Percentiles rank a stretch among this genome's conserved stretches.
Conservation (phyloP, 225 moss, liverwort and hornwort species). For the Straminergon stramineum region DNA sequence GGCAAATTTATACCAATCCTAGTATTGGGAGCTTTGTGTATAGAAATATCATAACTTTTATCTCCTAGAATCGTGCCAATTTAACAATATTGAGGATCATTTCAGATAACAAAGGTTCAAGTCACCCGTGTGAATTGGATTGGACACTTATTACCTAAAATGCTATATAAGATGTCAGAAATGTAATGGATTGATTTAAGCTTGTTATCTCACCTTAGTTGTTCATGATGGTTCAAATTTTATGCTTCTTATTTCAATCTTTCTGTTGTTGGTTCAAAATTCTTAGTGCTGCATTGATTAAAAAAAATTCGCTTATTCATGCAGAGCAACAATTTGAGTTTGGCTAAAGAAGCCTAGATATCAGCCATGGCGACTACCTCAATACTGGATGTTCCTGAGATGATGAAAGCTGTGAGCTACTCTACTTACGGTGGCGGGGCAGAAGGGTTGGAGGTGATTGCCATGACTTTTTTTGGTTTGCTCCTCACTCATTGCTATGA, state of each 20-base stretch:
- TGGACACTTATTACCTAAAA: not conserved
- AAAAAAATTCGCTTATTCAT: not conserved
- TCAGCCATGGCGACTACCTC: not conserved
- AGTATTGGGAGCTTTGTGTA: not conserved
- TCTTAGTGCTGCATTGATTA: not conserved
- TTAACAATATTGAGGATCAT: not conserved
- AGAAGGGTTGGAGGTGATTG: constrained; percentile 26
- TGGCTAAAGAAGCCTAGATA: not conserved
- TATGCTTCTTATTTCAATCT: not conserved
- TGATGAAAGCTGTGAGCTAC: constrained; percentile 27
- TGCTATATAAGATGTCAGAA: not conserved
- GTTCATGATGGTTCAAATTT: not conserved
- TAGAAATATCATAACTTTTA: not conserved
- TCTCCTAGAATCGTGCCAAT: not conserved
- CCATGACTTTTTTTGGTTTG: not conserved
- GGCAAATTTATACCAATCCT: not conserved
- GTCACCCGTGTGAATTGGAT: not conserved
- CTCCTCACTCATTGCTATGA: not conserved
- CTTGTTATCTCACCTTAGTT: not conserved
- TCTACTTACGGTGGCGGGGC: constrained; percentile 28
- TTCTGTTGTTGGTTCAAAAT: not conserved
- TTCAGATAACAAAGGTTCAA: not conserved
- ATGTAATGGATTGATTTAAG: too few relatives aligned
- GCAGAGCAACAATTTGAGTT: not conserved
- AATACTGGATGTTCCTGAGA: not conserved